Percentiles rank a stretch among this genome's conserved stretches.
Evolutionary conservation across 768 basidiomycete species (phyloP).

Genomic region (Pisolithus sp.): DNA sequence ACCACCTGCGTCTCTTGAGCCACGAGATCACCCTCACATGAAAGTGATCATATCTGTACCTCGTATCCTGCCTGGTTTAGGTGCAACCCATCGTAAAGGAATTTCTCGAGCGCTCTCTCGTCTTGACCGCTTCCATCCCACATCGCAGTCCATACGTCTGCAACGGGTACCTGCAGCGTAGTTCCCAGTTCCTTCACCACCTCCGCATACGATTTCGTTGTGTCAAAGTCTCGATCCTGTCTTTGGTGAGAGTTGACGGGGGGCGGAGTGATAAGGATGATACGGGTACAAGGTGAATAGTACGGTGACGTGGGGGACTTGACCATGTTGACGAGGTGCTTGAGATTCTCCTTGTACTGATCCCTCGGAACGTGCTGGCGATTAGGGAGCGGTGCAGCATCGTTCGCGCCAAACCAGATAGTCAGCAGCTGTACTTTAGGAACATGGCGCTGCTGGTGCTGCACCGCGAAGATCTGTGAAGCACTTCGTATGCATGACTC

Average conservation of each 20-base stretch:
- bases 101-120: constrained; percentile 45
- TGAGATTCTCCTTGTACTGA: constrained; percentile 59
- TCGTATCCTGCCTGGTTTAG: constrained; percentile 68
- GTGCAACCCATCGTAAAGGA: constrained; percentile 75
- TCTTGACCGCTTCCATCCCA: constrained; percentile 67
- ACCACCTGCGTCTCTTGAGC: constrained; percentile 45
- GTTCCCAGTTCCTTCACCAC: constrained; percentile 58
- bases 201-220: constrained; percentile 63
- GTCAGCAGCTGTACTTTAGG: constrained; percentile 68
- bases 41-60: constrained; percentile 47
- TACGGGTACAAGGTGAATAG: constrained; percentile 65
- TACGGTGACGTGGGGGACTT: constrained; percentile 53
- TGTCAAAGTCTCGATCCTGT: constrained; percentile 48
- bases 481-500: not conserved
- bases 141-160: constrained; percentile 71
- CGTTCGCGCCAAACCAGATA: constrained; percentile 91
- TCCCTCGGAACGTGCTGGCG: constrained; percentile 73
- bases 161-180: constrained; percentile 49
- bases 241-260: constrained; percentile 68
- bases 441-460: constrained; percentile 36
- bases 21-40: not conserved
- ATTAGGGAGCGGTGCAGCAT: constrained; percentile 60
- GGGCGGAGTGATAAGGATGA: constrained; percentile 81
- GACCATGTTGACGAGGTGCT: constrained; percentile 54
- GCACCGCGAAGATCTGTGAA: constrained; percentile 52